Evolutionary conservation across 2,329 filamentous ascomycete species (phyloP).

Genomic region (Thermothelomyces thermophilus): DNA sequence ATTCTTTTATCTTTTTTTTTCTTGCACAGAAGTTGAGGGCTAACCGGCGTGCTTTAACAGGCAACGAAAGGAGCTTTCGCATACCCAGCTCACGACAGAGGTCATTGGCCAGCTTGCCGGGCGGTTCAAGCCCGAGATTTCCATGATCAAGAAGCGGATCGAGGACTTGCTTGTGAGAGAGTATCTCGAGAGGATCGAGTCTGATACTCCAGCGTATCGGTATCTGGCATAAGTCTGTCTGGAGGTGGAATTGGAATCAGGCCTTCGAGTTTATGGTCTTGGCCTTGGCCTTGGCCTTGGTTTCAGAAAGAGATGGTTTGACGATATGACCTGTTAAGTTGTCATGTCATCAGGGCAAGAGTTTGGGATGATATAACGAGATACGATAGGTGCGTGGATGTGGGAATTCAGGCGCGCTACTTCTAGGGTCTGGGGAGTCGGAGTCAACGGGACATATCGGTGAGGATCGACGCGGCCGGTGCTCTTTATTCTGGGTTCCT

Average conservation of each 20-base stretch:
- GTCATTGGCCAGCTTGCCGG: constrained; percentile 61
- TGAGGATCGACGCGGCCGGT: not conserved
- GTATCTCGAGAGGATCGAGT: constrained; percentile 70
- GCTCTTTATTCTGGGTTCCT: not conserved
- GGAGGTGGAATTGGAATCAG: not conserved
- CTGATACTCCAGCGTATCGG: constrained; percentile 57
- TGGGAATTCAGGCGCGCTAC: not conserved
- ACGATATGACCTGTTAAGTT: no score
- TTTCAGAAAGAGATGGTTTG: no score
- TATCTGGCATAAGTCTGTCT: constrained; percentile 55
- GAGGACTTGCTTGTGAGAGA: constrained; percentile 71
- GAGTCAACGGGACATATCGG: not conserved
- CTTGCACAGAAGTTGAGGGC: not conserved
- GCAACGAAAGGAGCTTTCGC: constrained; percentile 64
- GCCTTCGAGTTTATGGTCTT: not conserved
- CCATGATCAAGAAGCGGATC: constrained; percentile 74
- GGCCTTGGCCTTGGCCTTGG: not conserved
- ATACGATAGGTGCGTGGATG: not conserved
- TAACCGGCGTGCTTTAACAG: constrained; percentile 35
- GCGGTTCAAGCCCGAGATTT: constrained; percentile 70
- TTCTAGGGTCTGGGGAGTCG: not conserved
- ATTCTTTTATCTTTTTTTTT: not conserved
- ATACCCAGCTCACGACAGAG: constrained; percentile 64
- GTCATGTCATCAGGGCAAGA: not conserved
- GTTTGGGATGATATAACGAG: not conserved